phyloP scores from a whole-genome alignment of 2,329 filamentous ascomycete genomes.

The Drechmeria coniospora region DNA sequence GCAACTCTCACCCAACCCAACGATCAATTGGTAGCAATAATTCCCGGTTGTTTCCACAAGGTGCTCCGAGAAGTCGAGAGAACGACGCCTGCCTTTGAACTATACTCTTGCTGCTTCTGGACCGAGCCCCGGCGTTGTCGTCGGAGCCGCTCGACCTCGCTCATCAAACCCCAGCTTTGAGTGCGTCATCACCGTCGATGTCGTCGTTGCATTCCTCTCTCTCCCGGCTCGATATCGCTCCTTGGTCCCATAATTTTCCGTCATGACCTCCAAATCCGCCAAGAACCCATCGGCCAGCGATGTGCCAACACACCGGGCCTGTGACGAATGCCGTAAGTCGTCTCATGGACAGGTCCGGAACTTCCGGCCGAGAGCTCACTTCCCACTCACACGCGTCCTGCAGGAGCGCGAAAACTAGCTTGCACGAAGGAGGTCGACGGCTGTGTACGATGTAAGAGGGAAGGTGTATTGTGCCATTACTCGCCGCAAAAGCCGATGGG shows the following conservation, averaged over 20 bases:
- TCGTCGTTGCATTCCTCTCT: no score
- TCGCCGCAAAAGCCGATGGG: conserved; percentile 53
- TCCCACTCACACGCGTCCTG: conserved; percentile 8
- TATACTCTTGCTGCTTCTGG: no score
- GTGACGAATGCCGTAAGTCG: conserved; percentile 49
- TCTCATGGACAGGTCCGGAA: neutral
- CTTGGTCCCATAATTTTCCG: neutral
- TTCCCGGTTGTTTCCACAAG: no score
- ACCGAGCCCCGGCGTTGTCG: no score
- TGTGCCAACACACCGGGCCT: conserved; percentile 40
- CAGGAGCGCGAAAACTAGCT: conserved; percentile 47
- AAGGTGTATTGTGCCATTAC: conserved; percentile 43
- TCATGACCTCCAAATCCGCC: conserved; percentile 9
- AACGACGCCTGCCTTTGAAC: no score
- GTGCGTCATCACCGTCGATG: no score
- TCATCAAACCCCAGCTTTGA: no score
- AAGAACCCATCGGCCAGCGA: conserved; percentile 5
- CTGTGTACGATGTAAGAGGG: conserved; percentile 42
- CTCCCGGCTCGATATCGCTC: neutral
- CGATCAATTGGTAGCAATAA: no score
- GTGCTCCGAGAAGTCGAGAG: no score
- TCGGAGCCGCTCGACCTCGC: no score
- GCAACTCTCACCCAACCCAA: no score
- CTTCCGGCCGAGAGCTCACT: conserved; percentile 12
- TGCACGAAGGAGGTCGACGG: conserved; percentile 47